Evolutionary conservation across 2,329 filamentous ascomycete genomes (phyloP), one percentile per base, ranked within the genome.

Genomic region (Metarhizium brunneum): DNA sequence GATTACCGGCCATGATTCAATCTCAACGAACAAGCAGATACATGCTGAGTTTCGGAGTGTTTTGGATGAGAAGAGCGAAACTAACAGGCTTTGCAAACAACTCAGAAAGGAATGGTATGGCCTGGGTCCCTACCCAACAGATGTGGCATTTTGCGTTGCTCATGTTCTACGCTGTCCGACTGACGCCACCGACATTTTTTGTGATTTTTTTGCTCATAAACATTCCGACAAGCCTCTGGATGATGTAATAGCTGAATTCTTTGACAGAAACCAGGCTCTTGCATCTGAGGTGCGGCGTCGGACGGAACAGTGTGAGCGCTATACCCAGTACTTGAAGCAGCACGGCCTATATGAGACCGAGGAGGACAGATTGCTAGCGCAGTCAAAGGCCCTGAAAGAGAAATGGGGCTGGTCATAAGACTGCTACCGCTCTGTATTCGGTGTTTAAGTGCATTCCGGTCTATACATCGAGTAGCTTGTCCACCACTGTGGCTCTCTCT

Each of bases 81-180:
- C 1, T 0, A n/a, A 58, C 13, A n/a, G 25, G 11, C 32, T 47
- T 14, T 58, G 54, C 32, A 20, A 40, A 18, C 43, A 49, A 49
- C 58, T 60, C 32, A 10, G 42, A 55, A 59, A 36, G 25, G 57
- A 60, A 56, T 62, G 58, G 60, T 62, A 60, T 56, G 54, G 55
- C n/a, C 14, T 42, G 14, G 38, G 47, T n/a, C 42, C 52, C 10
- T 30, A 53, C 55, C 38, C 47, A 45, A 58, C 50, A 20, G 52
- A 59, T 3, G 40, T 47, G 32, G 56, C 55, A 47, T 62, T 61
- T 30, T 59, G 51, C 38, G 53, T 61, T 47, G 58, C 58, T 25
- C 56, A 61, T 51, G 49, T 62, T 2, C 43, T 60, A 14, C 59
- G 58, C 50, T 54, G 55, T 35, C 60, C 56, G 18, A 51, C 50